Percentiles rank a stretch among this genome's conserved stretches.
Evolutionary conservation across 371 early-diverging fungal genomes (phyloP).

Genomic region (Apophysomyces trapeziformis): DNA sequence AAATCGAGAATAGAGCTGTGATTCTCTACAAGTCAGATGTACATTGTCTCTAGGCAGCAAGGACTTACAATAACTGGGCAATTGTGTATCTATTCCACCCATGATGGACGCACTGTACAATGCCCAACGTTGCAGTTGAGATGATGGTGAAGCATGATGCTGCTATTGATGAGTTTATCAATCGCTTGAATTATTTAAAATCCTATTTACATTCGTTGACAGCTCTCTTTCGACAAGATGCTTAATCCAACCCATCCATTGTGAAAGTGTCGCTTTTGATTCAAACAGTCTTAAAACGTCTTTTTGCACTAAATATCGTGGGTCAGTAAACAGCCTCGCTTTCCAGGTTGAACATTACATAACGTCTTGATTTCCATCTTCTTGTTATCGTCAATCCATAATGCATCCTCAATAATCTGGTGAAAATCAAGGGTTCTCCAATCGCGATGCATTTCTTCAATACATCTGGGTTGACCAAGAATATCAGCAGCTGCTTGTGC

Average conservation of each 20-base stretch:
- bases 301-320: neutral
- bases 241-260: neutral
- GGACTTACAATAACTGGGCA: neutral
- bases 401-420: neutral
- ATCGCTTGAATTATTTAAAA: neutral
- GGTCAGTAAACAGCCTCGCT: neutral
- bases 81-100: neutral
- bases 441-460: neutral
- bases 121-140: neutral
- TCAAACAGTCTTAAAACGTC: neutral
- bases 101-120: conserved; percentile 4
- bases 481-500: conserved; percentile 3
- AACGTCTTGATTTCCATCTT: neutral
- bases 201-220: neutral
- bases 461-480: neutral
- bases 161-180: neutral
- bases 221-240: neutral
- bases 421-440: neutral
- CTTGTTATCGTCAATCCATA: neutral
- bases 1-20: neutral
- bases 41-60: neutral
- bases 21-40: neutral
- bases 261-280: neutral
- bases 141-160: conserved; percentile 2
- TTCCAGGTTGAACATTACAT: neutral